Base-by-base conservation (phyloP, 768 basidiomycete genomes). In the Candolleomyces aberdarensis region DNA sequence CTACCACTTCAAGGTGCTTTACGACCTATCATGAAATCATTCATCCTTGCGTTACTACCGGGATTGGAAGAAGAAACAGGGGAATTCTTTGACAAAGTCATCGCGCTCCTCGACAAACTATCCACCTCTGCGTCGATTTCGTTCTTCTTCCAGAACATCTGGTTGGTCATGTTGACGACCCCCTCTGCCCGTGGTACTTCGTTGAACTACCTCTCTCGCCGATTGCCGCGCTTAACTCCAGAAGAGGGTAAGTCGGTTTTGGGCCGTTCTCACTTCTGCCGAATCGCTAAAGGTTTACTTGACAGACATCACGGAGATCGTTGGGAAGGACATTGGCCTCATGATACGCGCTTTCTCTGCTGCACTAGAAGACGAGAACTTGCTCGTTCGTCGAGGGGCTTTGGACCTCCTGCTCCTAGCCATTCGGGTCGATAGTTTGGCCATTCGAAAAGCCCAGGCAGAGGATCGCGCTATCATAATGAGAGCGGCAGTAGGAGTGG, bases 31-130 rank as follows among this genome's bases (percentile, higher is more conserved):
- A 94, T 92, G 83, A 98, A 98, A 73, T 91, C 96, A 0, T 91
- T 98, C 70, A 93, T 97, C 57, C 82, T 99, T 49, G 92, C 96
- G 0, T 73, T 99, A 22, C 83, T 99, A 11, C 97, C 97, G 1
- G 97, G 97, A 1, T 78, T 98, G 56, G 97, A 99, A 72, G 97
- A 99, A 72, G 96, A 98, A 73, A 96, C 94, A 0, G 92, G 95
- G 1, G 97, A 98, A 74, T 97, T 92, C 75, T 98, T 98, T 67
- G 97, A 98, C 56, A 92, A 91, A 78, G 93, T 96, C 39, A 72
- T 98, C 36, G 77, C 78, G 53, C 73, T 99, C 15, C 79, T 98
- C 57, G 92, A 95, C 71, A 82, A 84, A 39, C 74, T 98, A 1
- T 92, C 95, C 2, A 87, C 85, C 49, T 88, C 92, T 0, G 89